Evolutionary conservation across 768 basidiomycete genomes (phyloP).

Genomic region (Exidia glandulosa): DNA sequence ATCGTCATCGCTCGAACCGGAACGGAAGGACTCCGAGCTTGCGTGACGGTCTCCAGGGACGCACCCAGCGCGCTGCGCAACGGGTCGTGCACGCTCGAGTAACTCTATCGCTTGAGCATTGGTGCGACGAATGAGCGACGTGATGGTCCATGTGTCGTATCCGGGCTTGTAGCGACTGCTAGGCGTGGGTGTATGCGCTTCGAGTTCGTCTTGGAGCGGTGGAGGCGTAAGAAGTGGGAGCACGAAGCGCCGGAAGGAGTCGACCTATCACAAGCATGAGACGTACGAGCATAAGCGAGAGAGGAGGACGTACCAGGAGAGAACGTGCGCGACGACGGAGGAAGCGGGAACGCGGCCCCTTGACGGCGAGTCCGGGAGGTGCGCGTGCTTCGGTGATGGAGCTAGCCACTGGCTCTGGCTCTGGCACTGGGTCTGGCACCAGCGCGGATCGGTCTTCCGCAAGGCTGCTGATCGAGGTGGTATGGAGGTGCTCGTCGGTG

Average conservation of each 20-base stretch:
- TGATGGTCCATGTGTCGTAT: background rate
- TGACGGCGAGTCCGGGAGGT: slow-evolving; percentile 15
- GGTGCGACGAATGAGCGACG: background rate
- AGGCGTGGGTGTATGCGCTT: no score
- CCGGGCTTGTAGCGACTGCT: no score
- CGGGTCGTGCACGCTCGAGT: background rate
- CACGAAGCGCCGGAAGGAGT: slow-evolving; percentile 53
- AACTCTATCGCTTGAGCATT: background rate
- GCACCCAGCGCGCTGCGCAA: background rate
- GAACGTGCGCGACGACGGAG: slow-evolving; percentile 56
- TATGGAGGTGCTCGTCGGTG: no score
- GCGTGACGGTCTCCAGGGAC: no score
- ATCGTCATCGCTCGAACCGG: background rate
- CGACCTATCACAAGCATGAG: slow-evolving; percentile 20
- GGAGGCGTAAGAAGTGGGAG: slow-evolving; percentile 16
- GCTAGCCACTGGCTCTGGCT: slow-evolving; percentile 11
- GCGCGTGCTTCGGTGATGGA: slow-evolving; percentile 16
- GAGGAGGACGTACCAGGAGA: slow-evolving; percentile 24
- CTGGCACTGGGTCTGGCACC: background rate
- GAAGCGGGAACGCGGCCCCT: slow-evolving; percentile 22
- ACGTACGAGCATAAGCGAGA: background rate
- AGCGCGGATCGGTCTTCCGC: no score
- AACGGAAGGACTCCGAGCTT: no score
- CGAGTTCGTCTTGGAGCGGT: background rate
- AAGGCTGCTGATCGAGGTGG: no score